Conservation (phyloP, 2,329 filamentous ascomycete species). For the Neurospora sp. region DNA sequence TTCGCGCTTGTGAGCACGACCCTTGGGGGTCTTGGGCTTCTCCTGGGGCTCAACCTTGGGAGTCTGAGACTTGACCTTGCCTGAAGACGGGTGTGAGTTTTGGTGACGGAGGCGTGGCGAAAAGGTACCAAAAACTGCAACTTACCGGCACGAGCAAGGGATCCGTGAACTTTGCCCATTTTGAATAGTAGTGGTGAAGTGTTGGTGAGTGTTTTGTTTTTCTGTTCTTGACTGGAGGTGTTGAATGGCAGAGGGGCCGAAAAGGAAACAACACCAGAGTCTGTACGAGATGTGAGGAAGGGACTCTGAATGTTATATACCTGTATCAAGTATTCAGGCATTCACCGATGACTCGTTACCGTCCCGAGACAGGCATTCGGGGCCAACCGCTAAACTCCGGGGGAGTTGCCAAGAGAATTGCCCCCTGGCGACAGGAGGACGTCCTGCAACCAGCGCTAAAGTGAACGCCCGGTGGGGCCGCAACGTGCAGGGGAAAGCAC, state of each 20-base stretch:
- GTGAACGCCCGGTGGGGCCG: background rate
- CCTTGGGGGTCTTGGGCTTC: conserved; percentile 96
- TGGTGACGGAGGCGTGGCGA: conserved; percentile 2
- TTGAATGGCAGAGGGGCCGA: background rate
- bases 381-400: background rate
- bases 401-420: background rate
- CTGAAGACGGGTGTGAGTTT: conserved; percentile 30
- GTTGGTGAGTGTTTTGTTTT: background rate
- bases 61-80: conserved; percentile 97
- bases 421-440: background rate
- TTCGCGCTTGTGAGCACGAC: conserved; percentile 93
- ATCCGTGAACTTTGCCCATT: conserved; percentile 92
- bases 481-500: background rate
- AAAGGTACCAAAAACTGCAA: conserved; percentile 7
- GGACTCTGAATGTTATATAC: background rate
- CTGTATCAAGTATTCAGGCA: background rate
- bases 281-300: background rate
- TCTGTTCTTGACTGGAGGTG: background rate
- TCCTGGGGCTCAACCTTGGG: conserved; percentile 87
- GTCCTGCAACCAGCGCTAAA: background rate
- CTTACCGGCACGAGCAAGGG: conserved; percentile 72
- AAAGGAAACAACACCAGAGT: background rate
- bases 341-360: background rate
- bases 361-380: background rate
- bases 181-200: conserved; percentile 2